phyloP scores from a whole-genome alignment of 1,284 basidiomycete species.

The Rugosomyces carneus region DNA sequence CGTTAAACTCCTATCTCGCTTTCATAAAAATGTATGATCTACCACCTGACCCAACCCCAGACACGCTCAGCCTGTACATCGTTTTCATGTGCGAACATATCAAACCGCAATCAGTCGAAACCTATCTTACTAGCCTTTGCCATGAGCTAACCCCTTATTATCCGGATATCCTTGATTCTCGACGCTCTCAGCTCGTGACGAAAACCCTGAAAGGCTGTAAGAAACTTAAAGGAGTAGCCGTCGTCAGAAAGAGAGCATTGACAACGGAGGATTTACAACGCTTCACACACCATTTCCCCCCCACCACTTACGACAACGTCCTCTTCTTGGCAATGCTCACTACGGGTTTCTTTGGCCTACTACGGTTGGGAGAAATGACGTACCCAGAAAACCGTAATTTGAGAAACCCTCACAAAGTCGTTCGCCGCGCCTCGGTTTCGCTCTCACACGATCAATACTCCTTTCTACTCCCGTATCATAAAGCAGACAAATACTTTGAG shows the following conservation, averaged over 20 bases:
- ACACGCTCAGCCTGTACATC: slow-evolving; percentile 13
- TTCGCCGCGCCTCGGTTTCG: slow-evolving; percentile 11
- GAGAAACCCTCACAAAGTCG: slow-evolving; percentile 18
- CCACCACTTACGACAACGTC: neutral
- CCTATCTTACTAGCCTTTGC: slow-evolving; percentile 17
- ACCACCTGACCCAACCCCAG: slow-evolving; percentile 7
- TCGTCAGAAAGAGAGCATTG: neutral
- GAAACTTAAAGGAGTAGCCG: neutral
- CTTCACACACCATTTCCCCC: neutral
- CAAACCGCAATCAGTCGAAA: slow-evolving; percentile 14
- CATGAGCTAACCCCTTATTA: neutral
- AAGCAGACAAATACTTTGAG: slow-evolving; percentile 23
- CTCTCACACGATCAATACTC: neutral
- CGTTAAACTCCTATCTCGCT: slow-evolving; percentile 12
- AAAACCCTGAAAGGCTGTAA: neutral
- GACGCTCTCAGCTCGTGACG: neutral
- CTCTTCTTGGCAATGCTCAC: neutral
- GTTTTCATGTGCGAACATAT: slow-evolving; percentile 16
- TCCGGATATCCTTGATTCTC: neutral
- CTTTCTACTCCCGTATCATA: slow-evolving; percentile 25
- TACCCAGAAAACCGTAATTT: slow-evolving; percentile 15
- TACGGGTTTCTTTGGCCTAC: neutral
- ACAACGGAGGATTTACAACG: neutral
- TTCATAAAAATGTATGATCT: slow-evolving; percentile 11
- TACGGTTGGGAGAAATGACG: slow-evolving; percentile 14